phyloP scores from a whole-genome alignment of 345 rosid species.

The Microcos paniculata region DNA sequence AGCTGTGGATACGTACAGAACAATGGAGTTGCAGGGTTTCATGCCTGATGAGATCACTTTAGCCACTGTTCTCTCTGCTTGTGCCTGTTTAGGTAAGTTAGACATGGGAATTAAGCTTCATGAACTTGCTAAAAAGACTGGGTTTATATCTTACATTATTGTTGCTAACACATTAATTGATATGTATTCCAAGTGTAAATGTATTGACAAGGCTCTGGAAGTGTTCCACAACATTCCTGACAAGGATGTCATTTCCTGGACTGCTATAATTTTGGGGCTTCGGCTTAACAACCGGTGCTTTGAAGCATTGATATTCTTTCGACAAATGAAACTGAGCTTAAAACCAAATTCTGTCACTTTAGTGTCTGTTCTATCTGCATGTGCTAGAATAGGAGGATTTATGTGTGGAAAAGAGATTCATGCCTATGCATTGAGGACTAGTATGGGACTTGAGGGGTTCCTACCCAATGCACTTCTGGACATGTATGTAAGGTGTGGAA shows the following conservation, averaged over 20 bases:
- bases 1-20: constrained; percentile 53
- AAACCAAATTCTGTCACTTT: constrained; percentile 70
- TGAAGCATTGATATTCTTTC: constrained; percentile 71
- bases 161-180: constrained; percentile 71
- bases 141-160: constrained; percentile 51
- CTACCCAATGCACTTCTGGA: constrained; percentile 71
- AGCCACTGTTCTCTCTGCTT: constrained; percentile 67
- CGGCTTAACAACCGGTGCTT: constrained; percentile 71
- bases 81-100: constrained; percentile 59
- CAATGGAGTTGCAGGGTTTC: constrained; percentile 54
- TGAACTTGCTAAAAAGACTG: constrained; percentile 51
- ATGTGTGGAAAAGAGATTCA: constrained; percentile 85
- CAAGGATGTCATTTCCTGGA: constrained; percentile 88
- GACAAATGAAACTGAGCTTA: constrained; percentile 52
- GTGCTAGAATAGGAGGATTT: constrained; percentile 79
- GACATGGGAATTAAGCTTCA: constrained; percentile 61
- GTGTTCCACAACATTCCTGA: constrained; percentile 59
- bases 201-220: constrained; percentile 59
- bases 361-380: constrained; percentile 73
- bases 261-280: constrained; percentile 68
- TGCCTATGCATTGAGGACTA: constrained; percentile 61
- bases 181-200: constrained; percentile 85
- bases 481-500: constrained; percentile 83
- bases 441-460: constrained; percentile 53
- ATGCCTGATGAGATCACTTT: constrained; percentile 68